A percentile compares a stretch with the other conserved stretches of the same genome.
Evolutionary conservation across 148 eudicot genomes (phyloP).

Genomic region (Camellia japonica): DNA sequence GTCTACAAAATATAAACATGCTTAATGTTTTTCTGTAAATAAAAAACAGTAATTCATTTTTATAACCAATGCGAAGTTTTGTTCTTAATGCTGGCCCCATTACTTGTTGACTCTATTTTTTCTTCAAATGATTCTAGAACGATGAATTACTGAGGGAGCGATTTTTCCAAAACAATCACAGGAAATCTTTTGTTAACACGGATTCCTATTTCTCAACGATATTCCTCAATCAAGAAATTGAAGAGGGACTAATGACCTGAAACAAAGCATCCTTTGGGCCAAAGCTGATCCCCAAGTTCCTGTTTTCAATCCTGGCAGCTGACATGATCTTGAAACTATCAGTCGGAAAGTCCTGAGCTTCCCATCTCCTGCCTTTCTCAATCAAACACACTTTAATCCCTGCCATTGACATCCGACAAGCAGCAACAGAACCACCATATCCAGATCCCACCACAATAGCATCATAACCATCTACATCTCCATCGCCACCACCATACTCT

Average conservation of each 20-base stretch:
- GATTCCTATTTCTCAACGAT: too few species aligned
- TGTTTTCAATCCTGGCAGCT: conserved; percentile 22
- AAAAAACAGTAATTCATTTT: too few species aligned
- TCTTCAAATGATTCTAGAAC: too few species aligned
- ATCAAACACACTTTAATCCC: conserved; percentile 34
- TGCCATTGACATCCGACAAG: conserved; percentile 37
- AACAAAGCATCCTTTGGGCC: conserved; percentile 33
- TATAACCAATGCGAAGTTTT: too few species aligned
- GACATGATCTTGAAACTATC: conserved; percentile 24
- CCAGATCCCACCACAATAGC: conserved; percentile 43
- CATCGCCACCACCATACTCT: background rate
- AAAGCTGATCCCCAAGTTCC: conserved; percentile 23
- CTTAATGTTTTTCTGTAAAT: too few species aligned
- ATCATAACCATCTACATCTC: conserved; percentile 29
- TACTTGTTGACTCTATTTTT: too few species aligned
- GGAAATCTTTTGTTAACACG: too few species aligned
- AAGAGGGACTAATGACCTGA: conserved; percentile 19
- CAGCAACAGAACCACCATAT: conserved; percentile 44
- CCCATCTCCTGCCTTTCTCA: conserved; percentile 40
- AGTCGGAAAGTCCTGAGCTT: conserved; percentile 32
- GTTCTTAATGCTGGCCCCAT: too few species aligned
- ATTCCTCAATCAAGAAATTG: too few species aligned
- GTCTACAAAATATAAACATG: too few species aligned
- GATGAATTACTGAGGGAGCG: too few species aligned
- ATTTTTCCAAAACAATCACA: too few species aligned